Conservation (phyloP, 805 yeast genomes). For the Kuraishia borneana region DNA sequence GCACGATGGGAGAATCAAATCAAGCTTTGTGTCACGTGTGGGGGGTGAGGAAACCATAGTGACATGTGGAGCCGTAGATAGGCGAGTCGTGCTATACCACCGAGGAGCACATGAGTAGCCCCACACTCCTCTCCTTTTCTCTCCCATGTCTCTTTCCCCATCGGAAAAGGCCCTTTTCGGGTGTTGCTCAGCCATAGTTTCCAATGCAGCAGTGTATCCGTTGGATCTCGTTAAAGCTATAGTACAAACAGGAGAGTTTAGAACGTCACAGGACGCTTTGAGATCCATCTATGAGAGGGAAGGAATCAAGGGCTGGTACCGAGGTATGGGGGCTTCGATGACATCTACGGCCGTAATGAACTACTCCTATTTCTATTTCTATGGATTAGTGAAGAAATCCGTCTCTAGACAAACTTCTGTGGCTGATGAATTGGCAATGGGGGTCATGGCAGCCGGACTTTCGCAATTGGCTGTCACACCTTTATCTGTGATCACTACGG, state of each 20-base stretch:
- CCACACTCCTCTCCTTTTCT: too few species aligned
- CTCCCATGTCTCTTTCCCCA: too few species aligned
- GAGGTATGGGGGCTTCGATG: constrained; percentile 57
- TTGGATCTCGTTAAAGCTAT: constrained; percentile 68
- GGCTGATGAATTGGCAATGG: constrained; percentile 53
- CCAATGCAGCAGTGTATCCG: constrained; percentile 74
- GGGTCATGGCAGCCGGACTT: constrained; percentile 73
- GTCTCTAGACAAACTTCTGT: constrained; percentile 16
- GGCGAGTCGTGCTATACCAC: constrained; percentile 11
- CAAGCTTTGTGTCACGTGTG: constrained; percentile 22
- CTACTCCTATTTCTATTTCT: constrained; percentile 84
- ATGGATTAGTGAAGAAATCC: constrained; percentile 53
- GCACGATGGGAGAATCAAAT: constrained; percentile 37
- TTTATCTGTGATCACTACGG: constrained; percentile 60
- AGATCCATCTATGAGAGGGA: constrained; percentile 41
- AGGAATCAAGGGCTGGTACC: constrained; percentile 62
- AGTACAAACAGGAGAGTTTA: constrained; percentile 61
- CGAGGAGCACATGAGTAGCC: too few species aligned
- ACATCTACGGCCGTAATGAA: constrained; percentile 67
- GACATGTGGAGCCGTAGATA: constrained; percentile 40
- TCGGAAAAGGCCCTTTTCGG: constrained; percentile 77
- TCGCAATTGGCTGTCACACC: constrained; percentile 77
- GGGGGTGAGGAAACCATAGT: constrained; percentile 22
- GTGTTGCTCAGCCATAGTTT: constrained; percentile 70
- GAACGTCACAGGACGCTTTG: constrained; percentile 53